Conservation (phyloP, 257 asterid species). For the Solanum boliviense region DNA sequence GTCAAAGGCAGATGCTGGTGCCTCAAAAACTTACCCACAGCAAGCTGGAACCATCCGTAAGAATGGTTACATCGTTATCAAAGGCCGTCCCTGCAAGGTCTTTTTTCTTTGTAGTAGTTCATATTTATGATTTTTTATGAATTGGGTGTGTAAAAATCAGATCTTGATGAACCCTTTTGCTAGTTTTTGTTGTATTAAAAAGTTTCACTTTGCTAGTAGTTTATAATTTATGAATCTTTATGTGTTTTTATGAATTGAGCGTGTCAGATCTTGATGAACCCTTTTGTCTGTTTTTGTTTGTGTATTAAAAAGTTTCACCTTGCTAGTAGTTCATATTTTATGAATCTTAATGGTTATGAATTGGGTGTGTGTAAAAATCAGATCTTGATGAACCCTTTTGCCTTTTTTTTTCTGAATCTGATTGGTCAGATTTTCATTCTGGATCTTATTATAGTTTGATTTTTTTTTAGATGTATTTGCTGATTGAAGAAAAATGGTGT, state of each 20-base stretch:
- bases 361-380: not conserved
- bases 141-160: not conserved
- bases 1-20: slow-evolving; percentile 73
- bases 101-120: not conserved
- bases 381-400: not conserved
- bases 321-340: not conserved
- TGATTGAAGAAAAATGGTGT: not conserved
- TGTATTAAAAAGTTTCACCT: not conserved
- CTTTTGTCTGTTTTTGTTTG: not conserved
- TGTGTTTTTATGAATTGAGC: not conserved
- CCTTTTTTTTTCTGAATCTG: not conserved
- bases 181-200: not conserved
- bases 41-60: slow-evolving; percentile 87
- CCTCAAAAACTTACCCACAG: slow-evolving; percentile 71
- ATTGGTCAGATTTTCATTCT: not conserved
- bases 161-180: not conserved
- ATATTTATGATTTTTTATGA: not conserved
- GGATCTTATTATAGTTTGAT: not conserved
- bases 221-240: not conserved
- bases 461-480: too few relatives aligned
- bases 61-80: slow-evolving; percentile 63
- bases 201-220: not conserved
- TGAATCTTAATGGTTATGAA: not conserved
- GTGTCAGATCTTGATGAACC: not conserved
- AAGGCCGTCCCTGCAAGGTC: slow-evolving; percentile 80